Conservation (phyloP, 2,329 filamentous ascomycete genomes). For the Neopestalotiopsis sp. region DNA sequence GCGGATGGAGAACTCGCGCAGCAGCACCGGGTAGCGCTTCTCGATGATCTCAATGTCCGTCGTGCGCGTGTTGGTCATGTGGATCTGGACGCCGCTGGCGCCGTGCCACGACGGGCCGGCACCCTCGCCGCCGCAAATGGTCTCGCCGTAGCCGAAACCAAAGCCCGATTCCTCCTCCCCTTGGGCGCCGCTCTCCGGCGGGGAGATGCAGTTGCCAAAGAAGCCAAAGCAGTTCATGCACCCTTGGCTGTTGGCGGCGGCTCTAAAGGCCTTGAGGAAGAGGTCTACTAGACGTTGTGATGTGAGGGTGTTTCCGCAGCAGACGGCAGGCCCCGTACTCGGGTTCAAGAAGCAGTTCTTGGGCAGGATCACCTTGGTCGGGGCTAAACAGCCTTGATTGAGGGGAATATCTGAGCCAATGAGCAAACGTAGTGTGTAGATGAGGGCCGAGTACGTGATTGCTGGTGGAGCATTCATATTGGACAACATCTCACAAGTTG, state of each 20-base stretch:
- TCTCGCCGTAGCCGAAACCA: slow-evolving; percentile 71
- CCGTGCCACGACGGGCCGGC: slow-evolving; percentile 72
- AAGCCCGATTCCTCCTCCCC: slow-evolving; percentile 54
- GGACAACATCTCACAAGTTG: slow-evolving; percentile 58
- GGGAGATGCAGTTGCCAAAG: slow-evolving; percentile 43
- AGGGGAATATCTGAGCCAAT: slow-evolving; percentile 77
- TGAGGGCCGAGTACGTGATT: slow-evolving; percentile 38
- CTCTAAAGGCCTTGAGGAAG: slow-evolving; percentile 31
- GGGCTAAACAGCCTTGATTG: slow-evolving; percentile 72
- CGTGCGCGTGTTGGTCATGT: slow-evolving; percentile 79
- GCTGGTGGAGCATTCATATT: slow-evolving; percentile 39
- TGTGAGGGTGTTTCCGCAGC: slow-evolving; percentile 31
- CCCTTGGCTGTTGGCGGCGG: slow-evolving; percentile 72
- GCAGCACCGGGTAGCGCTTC: slow-evolving; percentile 70
- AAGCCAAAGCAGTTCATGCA: slow-evolving; percentile 84
- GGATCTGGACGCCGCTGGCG: slow-evolving; percentile 70
- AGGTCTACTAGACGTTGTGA: slow-evolving; percentile 29
- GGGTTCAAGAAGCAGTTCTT: slow-evolving; percentile 41
- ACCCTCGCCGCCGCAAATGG: slow-evolving; percentile 74
- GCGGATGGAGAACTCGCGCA: slow-evolving; percentile 68
- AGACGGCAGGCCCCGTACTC: slow-evolving; percentile 25
- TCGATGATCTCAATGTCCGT: slow-evolving; percentile 76
- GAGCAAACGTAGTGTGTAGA: slow-evolving; percentile 56
- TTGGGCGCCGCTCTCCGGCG: slow-evolving; percentile 15
- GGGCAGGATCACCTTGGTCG: slow-evolving; percentile 31